phyloP scores from a whole-genome alignment of 805 yeast species.

The Candida broadrunensis region DNA sequence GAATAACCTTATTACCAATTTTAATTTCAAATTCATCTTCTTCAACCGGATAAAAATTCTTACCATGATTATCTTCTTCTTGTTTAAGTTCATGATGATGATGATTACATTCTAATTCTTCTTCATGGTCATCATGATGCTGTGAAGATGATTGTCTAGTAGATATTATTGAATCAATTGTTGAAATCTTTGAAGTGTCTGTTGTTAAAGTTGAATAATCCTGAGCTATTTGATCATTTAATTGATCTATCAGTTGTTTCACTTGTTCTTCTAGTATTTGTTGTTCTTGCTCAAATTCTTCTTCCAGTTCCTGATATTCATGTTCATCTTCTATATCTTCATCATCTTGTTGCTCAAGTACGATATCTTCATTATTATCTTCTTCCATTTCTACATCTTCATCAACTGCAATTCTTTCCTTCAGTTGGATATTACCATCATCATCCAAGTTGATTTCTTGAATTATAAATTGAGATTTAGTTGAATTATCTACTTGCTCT shows the following conservation, averaged over 20 bases:
- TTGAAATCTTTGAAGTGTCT: neutral
- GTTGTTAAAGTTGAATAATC: neutral
- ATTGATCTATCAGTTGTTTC: neutral
- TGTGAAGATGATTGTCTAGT: neutral
- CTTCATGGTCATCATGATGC: neutral
- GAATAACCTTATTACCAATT: constrained; percentile 2
- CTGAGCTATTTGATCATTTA: neutral
- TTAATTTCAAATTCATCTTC: constrained; percentile 5
- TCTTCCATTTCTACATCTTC: constrained; percentile 3
- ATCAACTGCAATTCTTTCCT: neutral
- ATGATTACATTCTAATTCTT: neutral
- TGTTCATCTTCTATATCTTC: constrained; percentile 8
- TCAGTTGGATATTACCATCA: neutral
- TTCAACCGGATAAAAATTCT: constrained; percentile 9
- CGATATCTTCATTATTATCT: constrained; percentile 1
- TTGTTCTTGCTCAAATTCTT: constrained; percentile 7
- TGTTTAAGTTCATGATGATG: neutral
- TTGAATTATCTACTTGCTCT: no score
- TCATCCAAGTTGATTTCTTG: constrained; percentile 2
- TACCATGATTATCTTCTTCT: constrained; percentile 8
- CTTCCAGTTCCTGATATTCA: constrained; percentile 15
- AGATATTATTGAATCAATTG: neutral
- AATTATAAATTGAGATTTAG: neutral
- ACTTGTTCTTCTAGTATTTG: neutral
- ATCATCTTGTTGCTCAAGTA: constrained; percentile 5